Evolutionary conservation across 805 yeast species (phyloP).

Genomic region (Ogataea naganishii): DNA sequence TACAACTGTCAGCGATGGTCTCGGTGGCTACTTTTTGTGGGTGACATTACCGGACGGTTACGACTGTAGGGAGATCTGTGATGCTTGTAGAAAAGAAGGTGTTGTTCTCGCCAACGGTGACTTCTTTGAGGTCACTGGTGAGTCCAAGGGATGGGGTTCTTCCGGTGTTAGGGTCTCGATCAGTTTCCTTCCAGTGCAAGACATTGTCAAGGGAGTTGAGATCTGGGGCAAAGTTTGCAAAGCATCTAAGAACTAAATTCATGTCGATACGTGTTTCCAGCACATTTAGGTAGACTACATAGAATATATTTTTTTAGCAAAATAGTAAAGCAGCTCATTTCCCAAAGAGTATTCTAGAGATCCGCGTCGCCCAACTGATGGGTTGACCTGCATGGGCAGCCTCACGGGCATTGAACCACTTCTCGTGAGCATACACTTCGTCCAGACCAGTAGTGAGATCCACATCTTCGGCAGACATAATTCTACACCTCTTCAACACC

Average conservation of each 20-base stretch:
- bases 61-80: constrained; percentile 23
- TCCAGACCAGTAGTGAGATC: constrained; percentile 46
- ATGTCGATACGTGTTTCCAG: too few species aligned
- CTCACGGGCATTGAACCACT: constrained; percentile 8
- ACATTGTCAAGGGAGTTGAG: constrained; percentile 41
- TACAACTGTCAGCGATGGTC: constrained; percentile 49
- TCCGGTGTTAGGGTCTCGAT: constrained; percentile 47
- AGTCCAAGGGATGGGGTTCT: constrained; percentile 52
- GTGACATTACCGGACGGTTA: constrained; percentile 41
- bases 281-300: too few species aligned
- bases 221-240: constrained; percentile 38
- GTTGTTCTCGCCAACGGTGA: constrained; percentile 68
- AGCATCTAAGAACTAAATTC: too few species aligned
- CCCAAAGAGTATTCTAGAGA: too few species aligned
- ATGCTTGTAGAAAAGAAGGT: constrained; percentile 30
- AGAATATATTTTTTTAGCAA: too few species aligned
- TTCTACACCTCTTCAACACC: constrained; percentile 36
- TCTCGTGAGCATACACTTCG: constrained; percentile 55
- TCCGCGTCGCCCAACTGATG: constrained; percentile 6
- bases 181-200: constrained; percentile 37
- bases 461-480: constrained; percentile 36
- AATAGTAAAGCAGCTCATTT: too few species aligned
- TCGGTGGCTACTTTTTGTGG: constrained; percentile 91
- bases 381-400: constrained; percentile 8
- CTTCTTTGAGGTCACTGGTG: constrained; percentile 65